Percentiles rank a stretch among this genome's conserved stretches.
Conservation (phyloP, 805 yeast genomes). For the Hanseniaspora taiwanica region DNA sequence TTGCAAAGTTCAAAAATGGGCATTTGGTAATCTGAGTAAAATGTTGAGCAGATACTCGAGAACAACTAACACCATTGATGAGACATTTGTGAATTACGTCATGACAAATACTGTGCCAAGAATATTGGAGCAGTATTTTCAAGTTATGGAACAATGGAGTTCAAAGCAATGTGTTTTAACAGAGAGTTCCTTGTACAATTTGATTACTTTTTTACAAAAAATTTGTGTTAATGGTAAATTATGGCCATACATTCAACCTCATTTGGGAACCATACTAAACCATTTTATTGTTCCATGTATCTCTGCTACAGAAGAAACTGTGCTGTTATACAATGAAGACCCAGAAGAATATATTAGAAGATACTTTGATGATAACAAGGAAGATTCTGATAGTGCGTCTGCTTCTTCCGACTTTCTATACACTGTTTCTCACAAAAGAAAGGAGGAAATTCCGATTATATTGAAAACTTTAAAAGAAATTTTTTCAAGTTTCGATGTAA, state of each 20-base stretch:
- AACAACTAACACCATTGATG: constrained; percentile 30
- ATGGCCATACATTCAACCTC: constrained; percentile 55
- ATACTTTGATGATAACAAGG: constrained; percentile 52
- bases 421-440: constrained; percentile 42
- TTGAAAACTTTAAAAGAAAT: constrained; percentile 44
- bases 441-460: constrained; percentile 40
- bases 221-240: constrained; percentile 42
- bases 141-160: constrained; percentile 30
- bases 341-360: constrained; percentile 75
- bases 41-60: constrained; percentile 49
- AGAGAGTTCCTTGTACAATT: constrained; percentile 45
- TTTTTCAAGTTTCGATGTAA: constrained; percentile 24
- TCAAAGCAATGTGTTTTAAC: constrained; percentile 45
- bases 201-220: constrained; percentile 52
- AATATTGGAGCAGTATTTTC: constrained; percentile 49
- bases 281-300: constrained; percentile 66
- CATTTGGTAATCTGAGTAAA: constrained; percentile 62
- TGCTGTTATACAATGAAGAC: constrained; percentile 66
- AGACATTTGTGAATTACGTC: constrained; percentile 45
- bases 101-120: constrained; percentile 52
- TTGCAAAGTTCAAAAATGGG: constrained; percentile 81
- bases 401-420: constrained; percentile 70
- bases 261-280: constrained; percentile 47
- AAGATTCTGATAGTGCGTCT: constrained; percentile 54
- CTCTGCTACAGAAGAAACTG: constrained; percentile 49